These are phyloP conservation scores for Tetragonia tetragonoides DNA, from an alignment of 148 eudicot species.

Conservation along the genomic window DNA sequence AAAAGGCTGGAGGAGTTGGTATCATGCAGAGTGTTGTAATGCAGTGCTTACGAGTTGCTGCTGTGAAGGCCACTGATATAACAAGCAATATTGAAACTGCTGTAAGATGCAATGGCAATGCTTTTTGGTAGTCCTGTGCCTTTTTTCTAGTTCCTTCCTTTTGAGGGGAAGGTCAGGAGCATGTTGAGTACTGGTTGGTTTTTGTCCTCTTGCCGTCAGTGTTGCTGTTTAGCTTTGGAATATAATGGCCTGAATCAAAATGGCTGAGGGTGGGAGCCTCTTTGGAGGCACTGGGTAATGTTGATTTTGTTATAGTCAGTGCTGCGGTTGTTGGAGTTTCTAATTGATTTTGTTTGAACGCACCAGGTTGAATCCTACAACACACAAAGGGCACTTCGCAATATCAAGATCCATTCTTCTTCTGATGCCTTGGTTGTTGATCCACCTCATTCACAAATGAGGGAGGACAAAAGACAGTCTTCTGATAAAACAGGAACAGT, in stretches of 20 bases:
- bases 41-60: slow-evolving; percentile 80
- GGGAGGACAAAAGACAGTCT: slow-evolving; percentile 21
- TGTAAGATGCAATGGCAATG: slow-evolving; percentile 45
- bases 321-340: slow-evolving; percentile 5
- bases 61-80: slow-evolving; percentile 76
- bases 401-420: slow-evolving; percentile 55
- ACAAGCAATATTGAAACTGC: slow-evolving; percentile 60
- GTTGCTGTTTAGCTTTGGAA: not conserved
- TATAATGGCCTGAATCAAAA: too few species aligned
- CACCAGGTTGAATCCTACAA: slow-evolving; percentile 63
- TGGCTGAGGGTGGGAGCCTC: too few species aligned
- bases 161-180: not conserved
- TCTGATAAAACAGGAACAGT: slow-evolving; percentile 27
- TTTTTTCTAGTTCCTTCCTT: not conserved
- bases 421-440: slow-evolving; percentile 31
- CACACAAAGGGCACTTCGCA: slow-evolving; percentile 54
- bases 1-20: slow-evolving; percentile 88
- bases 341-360: slow-evolving; percentile 2
- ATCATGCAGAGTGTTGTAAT: slow-evolving; percentile 56
- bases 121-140: not conserved
- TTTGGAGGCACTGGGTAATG: too few species aligned
- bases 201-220: not conserved
- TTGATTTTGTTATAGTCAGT: not conserved
- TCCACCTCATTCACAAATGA: slow-evolving; percentile 15
- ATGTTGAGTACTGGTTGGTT: not conserved